Evolutionary conservation across 2,329 filamentous ascomycete genomes (phyloP).

Genomic region (Xylariales sp.): DNA sequence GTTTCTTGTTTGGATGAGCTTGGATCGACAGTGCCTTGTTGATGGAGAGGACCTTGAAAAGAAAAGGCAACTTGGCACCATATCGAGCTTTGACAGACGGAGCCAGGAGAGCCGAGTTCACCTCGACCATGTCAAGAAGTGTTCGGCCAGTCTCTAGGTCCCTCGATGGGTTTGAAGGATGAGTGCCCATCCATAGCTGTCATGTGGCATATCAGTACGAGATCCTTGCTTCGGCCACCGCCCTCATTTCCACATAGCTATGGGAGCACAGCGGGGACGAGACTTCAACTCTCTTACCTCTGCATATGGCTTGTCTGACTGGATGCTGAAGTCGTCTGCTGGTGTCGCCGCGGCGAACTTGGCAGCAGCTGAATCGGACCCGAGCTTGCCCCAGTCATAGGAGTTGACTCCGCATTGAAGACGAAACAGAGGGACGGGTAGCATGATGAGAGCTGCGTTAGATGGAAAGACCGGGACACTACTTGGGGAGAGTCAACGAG

Average conservation of each 20-base stretch:
- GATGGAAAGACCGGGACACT: no score
- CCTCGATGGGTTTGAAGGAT: constrained; percentile 91
- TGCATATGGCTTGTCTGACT: constrained; percentile 87
- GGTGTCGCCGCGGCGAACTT: constrained; percentile 84
- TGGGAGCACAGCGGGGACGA: neutral
- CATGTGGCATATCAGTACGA: no score
- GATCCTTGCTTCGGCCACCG: no score
- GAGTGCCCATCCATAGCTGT: constrained; percentile 98
- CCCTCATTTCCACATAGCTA: no score
- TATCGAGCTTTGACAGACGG: constrained; percentile 69
- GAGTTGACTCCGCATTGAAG: constrained; percentile 93
- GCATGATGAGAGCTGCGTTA: neutral
- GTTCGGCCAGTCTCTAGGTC: constrained; percentile 79
- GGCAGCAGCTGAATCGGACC: constrained; percentile 80
- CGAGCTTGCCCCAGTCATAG: constrained; percentile 98
- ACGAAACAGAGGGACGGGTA: constrained; percentile 74
- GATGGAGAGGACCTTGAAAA: constrained; percentile 97
- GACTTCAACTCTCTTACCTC: constrained; percentile 54
- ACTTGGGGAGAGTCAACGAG: no score
- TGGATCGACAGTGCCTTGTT: constrained; percentile 95
- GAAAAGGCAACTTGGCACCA: constrained; percentile 79
- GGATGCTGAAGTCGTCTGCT: constrained; percentile 66
- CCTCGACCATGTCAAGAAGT: constrained; percentile 79
- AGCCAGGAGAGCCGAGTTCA: constrained; percentile 80
- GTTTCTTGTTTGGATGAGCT: constrained; percentile 92